These are phyloP conservation scores for Tylopilus intermedius DNA, from an alignment of 768 basidiomycete species.

Conservation along the genomic window DNA sequence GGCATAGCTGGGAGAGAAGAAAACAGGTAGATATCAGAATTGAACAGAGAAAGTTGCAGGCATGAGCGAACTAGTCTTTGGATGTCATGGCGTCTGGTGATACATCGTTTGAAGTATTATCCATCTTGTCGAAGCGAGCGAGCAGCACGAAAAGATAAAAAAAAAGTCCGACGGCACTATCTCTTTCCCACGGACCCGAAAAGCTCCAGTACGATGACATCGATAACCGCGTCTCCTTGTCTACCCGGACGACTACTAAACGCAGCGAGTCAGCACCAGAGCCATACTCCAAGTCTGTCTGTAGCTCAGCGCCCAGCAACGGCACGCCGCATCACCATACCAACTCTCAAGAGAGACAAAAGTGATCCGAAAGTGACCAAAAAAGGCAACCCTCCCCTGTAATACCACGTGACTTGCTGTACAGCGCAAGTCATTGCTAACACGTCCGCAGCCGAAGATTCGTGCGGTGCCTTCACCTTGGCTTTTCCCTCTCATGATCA, in stretches of 20 bases:
- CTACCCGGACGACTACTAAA: too few species aligned
- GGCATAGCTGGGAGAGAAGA: slow-evolving; percentile 65
- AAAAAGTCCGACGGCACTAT: not conserved
- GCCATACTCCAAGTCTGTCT: too few species aligned
- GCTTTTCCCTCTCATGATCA: slow-evolving; percentile 19
- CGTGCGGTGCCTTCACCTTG: not conserved
- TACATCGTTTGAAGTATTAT: slow-evolving; percentile 25
- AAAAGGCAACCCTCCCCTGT: slow-evolving; percentile 2
- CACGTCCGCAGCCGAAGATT: slow-evolving; percentile 12
- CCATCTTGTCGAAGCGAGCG: slow-evolving; percentile 20
- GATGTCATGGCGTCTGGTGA: slow-evolving; percentile 65
- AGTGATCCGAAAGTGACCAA: not conserved
- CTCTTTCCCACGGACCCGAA: not conserved
- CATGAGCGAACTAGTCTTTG: slow-evolving; percentile 73
- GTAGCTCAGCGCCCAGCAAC: too few species aligned
- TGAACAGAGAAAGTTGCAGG: slow-evolving; percentile 23
- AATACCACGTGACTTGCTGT: slow-evolving; percentile 19
- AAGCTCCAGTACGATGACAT: too few species aligned
- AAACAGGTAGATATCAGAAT: slow-evolving; percentile 36
- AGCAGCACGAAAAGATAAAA: not conserved
- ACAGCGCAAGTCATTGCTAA: not conserved
- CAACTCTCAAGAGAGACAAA: too few species aligned
- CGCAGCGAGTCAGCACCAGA: too few species aligned
- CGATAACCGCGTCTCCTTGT: too few species aligned
- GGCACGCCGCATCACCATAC: too few species aligned